Percentiles rank a stretch among this genome's conserved stretches.
Evolutionary conservation across 106 monocot genomes (phyloP).

Genomic region (Dendrobium catenatum): DNA sequence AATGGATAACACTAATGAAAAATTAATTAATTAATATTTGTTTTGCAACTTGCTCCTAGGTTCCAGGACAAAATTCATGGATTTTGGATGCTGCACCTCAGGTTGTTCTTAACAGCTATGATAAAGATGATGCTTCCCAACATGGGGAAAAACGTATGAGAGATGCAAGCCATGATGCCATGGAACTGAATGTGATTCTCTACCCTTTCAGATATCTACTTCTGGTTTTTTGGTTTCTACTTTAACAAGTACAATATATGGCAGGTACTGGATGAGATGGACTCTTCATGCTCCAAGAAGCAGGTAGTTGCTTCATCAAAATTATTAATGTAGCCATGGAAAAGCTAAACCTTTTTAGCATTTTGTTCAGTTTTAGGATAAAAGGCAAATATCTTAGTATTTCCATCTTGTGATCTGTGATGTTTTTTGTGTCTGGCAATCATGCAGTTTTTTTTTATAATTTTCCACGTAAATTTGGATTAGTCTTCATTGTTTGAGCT

Average conservation of each 20-base stretch:
- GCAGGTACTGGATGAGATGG: slow-evolving; percentile 28
- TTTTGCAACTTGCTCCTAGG: slow-evolving; percentile 25
- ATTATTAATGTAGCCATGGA: neutral
- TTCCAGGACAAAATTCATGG: slow-evolving; percentile 94
- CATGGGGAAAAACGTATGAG: slow-evolving; percentile 81
- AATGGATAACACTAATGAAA: neutral
- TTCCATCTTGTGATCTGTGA: neutral
- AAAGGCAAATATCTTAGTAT: neutral
- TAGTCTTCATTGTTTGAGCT: neutral
- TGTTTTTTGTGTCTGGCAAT: neutral
- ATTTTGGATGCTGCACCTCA: slow-evolving; percentile 34
- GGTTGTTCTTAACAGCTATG: slow-evolving; percentile 9
- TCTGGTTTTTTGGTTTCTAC: neutral
- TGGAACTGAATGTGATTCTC: slow-evolving; percentile 35
- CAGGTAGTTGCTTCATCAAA: slow-evolving; percentile 23
- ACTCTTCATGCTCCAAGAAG: slow-evolving; percentile 45
- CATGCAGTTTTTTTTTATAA: neutral
- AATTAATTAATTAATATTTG: neutral
- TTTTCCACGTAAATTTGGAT: neutral
- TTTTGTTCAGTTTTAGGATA: neutral
- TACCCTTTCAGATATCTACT: neutral
- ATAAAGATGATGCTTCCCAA: slow-evolving; percentile 14
- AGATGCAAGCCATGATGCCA: slow-evolving; percentile 30
- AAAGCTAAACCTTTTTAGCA: neutral
- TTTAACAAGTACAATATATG: neutral